Conservation (phyloP, 164 flowering plant species). For the Vitis labrusca region DNA sequence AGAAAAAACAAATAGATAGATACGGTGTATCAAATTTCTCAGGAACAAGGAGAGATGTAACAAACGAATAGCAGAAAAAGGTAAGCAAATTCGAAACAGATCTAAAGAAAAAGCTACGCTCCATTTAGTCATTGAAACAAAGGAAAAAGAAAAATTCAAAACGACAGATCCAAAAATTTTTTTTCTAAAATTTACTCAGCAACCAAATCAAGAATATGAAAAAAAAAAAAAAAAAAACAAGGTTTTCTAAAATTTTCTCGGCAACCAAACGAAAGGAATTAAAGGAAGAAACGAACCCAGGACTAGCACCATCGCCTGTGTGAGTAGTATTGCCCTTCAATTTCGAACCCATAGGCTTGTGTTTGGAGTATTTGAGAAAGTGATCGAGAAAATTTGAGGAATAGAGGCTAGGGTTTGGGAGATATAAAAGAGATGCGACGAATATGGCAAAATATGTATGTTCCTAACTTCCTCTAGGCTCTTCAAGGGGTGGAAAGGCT, state of each 20-base stretch:
- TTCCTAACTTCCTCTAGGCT: too few relatives aligned
- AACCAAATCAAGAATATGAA: not conserved
- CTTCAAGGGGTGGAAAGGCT: too few relatives aligned
- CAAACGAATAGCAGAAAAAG: not conserved
- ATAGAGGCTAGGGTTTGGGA: too few relatives aligned
- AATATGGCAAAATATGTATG: too few relatives aligned
- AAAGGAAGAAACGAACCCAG: conserved; percentile 44
- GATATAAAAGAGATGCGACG: too few relatives aligned
- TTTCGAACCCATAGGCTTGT: conserved; percentile 41
- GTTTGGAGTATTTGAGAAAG: too few relatives aligned
- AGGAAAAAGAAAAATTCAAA: not conserved
- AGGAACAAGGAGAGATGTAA: too few relatives aligned
- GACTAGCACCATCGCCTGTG: conserved; percentile 62
- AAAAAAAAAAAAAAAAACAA: not conserved
- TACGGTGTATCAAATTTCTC: too few relatives aligned
- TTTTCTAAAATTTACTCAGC: not conserved
- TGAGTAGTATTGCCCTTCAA: conserved; percentile 28
- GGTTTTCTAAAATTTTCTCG: not conserved
- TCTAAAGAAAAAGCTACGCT: too few relatives aligned
- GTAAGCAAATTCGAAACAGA: too few relatives aligned
- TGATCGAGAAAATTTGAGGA: not conserved
- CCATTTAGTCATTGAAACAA: too few relatives aligned
- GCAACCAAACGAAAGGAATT: not conserved
- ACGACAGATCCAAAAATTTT: not conserved
- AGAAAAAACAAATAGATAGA: too few relatives aligned